Percentiles rank a stretch among this genome's conserved stretches.
phyloP scores from a whole-genome alignment of 208 protist species.

The Acanthamoeba royreba region DNA sequence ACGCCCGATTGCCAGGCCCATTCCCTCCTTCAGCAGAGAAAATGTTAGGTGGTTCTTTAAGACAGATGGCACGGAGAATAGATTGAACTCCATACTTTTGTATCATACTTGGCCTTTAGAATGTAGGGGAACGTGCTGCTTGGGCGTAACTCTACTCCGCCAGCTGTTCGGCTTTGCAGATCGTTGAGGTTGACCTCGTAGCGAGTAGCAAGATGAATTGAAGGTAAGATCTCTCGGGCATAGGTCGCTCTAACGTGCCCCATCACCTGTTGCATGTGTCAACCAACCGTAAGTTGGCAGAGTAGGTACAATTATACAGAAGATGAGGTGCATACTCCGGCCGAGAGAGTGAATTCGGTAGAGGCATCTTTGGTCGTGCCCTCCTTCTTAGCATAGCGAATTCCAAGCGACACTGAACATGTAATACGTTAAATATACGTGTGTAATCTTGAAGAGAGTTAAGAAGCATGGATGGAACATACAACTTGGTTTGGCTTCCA shows the following conservation, averaged over 20 bases:
- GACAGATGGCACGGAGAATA: not conserved
- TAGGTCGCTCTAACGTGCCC: not conserved
- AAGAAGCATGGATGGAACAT: not conserved
- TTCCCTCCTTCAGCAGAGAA: not conserved
- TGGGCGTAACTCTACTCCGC: not conserved
- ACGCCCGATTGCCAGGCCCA: not conserved
- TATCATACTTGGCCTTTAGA: not conserved
- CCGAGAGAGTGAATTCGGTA: not conserved
- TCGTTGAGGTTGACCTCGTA: not conserved
- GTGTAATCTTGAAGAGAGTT: not conserved
- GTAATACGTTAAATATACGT: not conserved
- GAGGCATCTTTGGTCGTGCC: not conserved
- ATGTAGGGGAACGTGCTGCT: not conserved
- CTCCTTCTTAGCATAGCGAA: not conserved
- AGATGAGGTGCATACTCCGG: not conserved
- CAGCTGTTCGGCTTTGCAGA: not conserved
- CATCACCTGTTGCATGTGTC: not conserved
- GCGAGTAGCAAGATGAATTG: not conserved
- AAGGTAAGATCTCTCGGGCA: not conserved
- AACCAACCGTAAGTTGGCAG: not conserved
- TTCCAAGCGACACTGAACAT: not conserved
- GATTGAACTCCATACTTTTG: not conserved
- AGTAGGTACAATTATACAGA: not conserved
- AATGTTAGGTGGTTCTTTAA: not conserved
- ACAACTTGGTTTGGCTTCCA: not conserved